Percentiles rank a stretch among this genome's conserved stretches.
Conservation (phyloP, 768 basidiomycete genomes). For the Kwoniella sp. region DNA sequence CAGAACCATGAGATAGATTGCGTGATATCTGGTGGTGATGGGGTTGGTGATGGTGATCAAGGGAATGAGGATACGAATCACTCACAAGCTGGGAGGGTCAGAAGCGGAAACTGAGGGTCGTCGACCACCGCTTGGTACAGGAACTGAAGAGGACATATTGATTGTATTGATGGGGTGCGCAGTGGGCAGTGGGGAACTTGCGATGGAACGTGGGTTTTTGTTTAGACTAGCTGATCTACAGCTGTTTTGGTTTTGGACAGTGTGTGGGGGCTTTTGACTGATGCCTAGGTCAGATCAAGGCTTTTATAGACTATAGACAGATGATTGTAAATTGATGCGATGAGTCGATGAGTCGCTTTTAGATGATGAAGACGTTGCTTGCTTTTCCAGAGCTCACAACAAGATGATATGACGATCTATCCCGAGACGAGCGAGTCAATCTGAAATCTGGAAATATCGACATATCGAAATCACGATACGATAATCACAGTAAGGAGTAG, state of each 20-base stretch:
- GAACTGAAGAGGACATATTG: conserved; percentile 29
- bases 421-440: background rate
- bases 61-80: too few species aligned
- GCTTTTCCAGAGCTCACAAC: too few species aligned
- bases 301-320: too few species aligned
- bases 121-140: conserved; percentile 33
- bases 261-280: too few species aligned
- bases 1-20: too few species aligned
- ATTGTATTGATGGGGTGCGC: conserved; percentile 3
- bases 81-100: conserved; percentile 53
- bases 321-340: too few species aligned
- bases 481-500: too few species aligned
- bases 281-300: too few species aligned
- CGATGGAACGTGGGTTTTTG: background rate
- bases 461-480: background rate
- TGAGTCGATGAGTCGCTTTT: too few species aligned
- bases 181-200: background rate
- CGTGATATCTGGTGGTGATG: too few species aligned
- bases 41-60: too few species aligned
- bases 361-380: too few species aligned
- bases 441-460: background rate
- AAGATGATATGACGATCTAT: conserved; percentile 1
- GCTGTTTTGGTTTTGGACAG: background rate
- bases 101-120: conserved; percentile 54
- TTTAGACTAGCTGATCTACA: conserved; percentile 7